Evolutionary conservation across 805 yeast genomes (phyloP).

Genomic region (Kodamaea neixiangensis): DNA sequence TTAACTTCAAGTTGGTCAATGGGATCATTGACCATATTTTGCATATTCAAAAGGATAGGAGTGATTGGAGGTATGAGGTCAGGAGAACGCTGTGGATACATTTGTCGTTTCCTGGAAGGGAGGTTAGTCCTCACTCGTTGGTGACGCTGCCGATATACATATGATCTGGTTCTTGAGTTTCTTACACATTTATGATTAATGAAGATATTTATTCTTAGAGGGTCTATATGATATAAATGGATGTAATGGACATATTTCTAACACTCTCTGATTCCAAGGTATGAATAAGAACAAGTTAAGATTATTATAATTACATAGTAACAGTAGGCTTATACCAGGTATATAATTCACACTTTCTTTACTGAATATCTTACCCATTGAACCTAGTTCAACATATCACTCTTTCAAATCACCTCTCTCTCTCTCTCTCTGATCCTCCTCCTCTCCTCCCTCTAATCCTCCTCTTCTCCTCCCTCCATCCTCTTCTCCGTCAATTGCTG

Average conservation of each 20-base stretch:
- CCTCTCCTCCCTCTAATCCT: not conserved
- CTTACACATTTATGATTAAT: not conserved
- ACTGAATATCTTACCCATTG: too few relatives aligned
- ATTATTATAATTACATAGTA: too few relatives aligned
- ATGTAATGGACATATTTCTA: too few relatives aligned
- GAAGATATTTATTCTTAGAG: too few relatives aligned
- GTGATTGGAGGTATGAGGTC: conserved; percentile 26
- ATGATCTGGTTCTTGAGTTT: too few relatives aligned
- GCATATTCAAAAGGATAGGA: conserved; percentile 17
- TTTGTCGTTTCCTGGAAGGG: not conserved
- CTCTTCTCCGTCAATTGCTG: not conserved
- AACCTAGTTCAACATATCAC: not conserved
- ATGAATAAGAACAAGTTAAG: too few relatives aligned
- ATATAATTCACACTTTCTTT: too few relatives aligned
- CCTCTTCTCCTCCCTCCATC: not conserved
- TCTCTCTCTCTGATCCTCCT: too few relatives aligned
- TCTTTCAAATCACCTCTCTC: not conserved
- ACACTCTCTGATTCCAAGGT: too few relatives aligned
- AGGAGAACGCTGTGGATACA: conserved; percentile 13
- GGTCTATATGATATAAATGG: too few relatives aligned
- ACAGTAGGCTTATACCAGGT: too few relatives aligned
- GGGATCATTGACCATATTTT: conserved; percentile 27
- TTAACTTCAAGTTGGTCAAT: conserved; percentile 22
- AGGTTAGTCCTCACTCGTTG: not conserved
- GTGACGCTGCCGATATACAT: conserved; percentile 3